Evolutionary conservation across 2,329 filamentous ascomycete species (phyloP), one percentile per base, ranked within the genome.

Genomic region (Cercospora citrullina): DNA sequence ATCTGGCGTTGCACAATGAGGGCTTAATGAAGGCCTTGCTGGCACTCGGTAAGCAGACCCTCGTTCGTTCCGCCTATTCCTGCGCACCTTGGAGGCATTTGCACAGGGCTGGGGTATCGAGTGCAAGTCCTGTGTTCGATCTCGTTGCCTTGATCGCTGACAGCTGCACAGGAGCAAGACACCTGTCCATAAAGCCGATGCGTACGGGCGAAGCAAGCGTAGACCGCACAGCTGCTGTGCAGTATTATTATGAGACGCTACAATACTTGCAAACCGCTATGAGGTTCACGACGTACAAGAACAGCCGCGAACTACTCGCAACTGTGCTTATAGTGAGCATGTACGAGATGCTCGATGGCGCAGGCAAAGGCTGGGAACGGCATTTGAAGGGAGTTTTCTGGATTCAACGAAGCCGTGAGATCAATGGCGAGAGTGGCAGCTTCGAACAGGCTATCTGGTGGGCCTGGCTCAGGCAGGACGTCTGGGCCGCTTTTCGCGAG

Each of bases 331-430:
- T 89, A 16, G 86, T 90, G 31, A 88, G 86, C 12, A 87, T 86
- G 0, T 90, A 89, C 70, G 87, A 90, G 76, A 90, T 90, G 87
- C 83, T 89, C n/a, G 85, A 88, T 63, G 85, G 83, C 3, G 83
- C 84, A 5, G 82, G 83, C 18, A 75, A 85, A 76, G 83, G 82
- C 55, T 90, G 88, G 87, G 85, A 89, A 68, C 80, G 86, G 2
- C 87, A 90, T 73, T 79, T 90, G 0, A 86, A 89, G 72, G 87
- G 87, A 0, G 86, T 89, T 0, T 90, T 89, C 70, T 89, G 87
- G 85, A 89, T 90, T 16, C 85, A 89, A 66, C 79, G 87, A n/a
- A 87, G 84, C 0, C 86, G 87, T 63, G 82, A 87, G 59, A 87
- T 88, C 55, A 82, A 89, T 64, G 87, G 87, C 1, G 86, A 86